phyloP scores from a whole-genome alignment of 176 grass and related monocot genomes.

The Raddia distichophylla region DNA sequence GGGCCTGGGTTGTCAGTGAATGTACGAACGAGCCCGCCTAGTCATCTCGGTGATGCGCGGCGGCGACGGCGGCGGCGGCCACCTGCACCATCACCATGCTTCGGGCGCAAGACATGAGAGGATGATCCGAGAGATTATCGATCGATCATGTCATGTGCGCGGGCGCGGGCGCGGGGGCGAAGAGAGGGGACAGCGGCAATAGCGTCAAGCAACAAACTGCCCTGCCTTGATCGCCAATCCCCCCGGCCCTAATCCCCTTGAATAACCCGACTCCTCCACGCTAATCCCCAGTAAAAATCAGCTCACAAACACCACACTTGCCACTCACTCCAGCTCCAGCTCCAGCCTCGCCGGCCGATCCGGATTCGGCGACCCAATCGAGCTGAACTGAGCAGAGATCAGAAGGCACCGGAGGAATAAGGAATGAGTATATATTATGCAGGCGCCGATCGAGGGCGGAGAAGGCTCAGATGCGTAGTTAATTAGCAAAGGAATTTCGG shows the following conservation, averaged over 20 bases:
- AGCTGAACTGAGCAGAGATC: conserved; percentile 26
- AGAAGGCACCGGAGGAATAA: conserved; percentile 45
- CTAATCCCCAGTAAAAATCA: conserved; percentile 14
- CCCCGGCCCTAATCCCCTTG: not conserved
- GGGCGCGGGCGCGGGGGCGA: not conserved
- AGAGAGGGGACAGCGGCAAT: not conserved
- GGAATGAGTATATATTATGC: conserved; percentile 37
- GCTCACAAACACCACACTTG: no score
- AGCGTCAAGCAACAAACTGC: conserved; percentile 39
- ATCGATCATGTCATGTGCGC: not conserved
- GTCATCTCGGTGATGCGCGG: not conserved
- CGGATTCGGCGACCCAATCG: not conserved
- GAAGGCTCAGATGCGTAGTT: not conserved
- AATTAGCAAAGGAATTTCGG: conserved; percentile 16
- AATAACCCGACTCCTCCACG: not conserved
- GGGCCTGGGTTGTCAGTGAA: not conserved
- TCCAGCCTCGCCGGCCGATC: not conserved
- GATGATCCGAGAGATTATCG: not conserved
- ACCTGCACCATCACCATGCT: not conserved
- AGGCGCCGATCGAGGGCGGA: conserved; percentile 30
- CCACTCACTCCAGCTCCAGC: not conserved
- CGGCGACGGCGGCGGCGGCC: not conserved
- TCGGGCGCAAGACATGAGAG: not conserved
- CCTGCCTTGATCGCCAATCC: not conserved
- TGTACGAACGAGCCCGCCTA: not conserved